Evolutionary conservation across 208 protist genomes (phyloP), one percentile per base, ranked within the genome.

Genomic region (Trypanosomatidae sp.): DNA sequence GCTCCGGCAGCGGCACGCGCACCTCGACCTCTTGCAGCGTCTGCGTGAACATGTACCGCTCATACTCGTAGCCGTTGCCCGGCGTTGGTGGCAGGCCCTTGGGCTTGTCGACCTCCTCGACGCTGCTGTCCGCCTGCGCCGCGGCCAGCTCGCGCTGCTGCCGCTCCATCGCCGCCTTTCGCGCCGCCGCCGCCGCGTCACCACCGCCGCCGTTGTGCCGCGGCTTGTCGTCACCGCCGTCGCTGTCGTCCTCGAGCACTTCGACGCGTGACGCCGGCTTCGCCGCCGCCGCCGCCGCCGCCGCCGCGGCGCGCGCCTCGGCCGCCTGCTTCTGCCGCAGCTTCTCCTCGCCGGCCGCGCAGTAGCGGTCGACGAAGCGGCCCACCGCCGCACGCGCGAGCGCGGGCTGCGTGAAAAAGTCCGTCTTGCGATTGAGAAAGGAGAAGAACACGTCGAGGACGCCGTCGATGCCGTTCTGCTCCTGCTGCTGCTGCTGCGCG

Each of bases 401-500:
- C 1, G 67, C 76, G 2, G 80, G 78, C 46, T 89, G 71, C n/a
- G 79, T 72, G 70, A 93, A 95, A 64, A 95, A 93, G 61, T 95
- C 88, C 23, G 88, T 95, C 61, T 95, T 95, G 43, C 88, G 74
- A 19, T 64, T 73, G 13, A 95, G 64, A 39, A 95, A 95, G 13
- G 80, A 90, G 52, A 95, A 95, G 66, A 93, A 95, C 38, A 73
- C 75, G 55, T 89, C 77, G 16, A 95, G 71, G 53, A 95, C 86
- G 47, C 72, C 62, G 32, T 95, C 82, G 56, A 95, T 88, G 48
- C 82, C 82, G 2, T 83, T 56, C 25, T 86, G 71, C 58, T 93
- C 77, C 67, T 93, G 79, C n/a, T 81, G 59, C 44, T 90, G 77
- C 59, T 93, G 81, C 69, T 93, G 79, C n/a, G 88, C 88, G 44